Percentiles rank a stretch among this genome's conserved stretches.
These are phyloP conservation scores for Vigna angularis DNA, from an alignment of 306 rosid species.

Conservation along the genomic window DNA sequence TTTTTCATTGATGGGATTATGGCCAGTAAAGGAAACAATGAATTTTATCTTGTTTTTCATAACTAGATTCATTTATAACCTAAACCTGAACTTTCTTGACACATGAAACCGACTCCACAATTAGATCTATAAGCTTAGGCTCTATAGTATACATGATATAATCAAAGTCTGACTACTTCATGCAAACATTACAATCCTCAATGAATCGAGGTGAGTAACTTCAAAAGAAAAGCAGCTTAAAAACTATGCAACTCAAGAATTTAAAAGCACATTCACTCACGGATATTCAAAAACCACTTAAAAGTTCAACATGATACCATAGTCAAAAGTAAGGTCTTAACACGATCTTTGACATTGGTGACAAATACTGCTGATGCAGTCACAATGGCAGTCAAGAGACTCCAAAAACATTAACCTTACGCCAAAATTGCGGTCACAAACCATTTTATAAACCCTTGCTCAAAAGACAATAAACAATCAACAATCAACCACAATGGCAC, in stretches of 20 bases:
- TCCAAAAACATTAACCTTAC: neutral
- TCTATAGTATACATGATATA: neutral
- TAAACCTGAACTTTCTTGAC: conserved; percentile 15
- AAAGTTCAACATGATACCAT: neutral
- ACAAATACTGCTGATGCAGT: neutral
- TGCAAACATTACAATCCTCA: conserved; percentile 17
- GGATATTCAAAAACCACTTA: conserved; percentile 20
- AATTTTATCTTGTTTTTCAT: conserved; percentile 3
- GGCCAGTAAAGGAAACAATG: conserved; percentile 35
- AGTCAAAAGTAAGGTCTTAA: neutral
- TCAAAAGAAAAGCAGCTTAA: neutral
- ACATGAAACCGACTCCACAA: neutral
- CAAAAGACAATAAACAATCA: neutral
- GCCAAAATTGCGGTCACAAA: neutral
- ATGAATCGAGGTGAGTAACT: neutral
- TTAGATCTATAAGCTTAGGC: conserved; percentile 21
- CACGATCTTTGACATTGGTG: neutral
- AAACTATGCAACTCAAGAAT: conserved; percentile 10
- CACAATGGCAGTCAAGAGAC: neutral
- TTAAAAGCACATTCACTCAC: neutral
- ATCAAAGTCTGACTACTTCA: neutral
- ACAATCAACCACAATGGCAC: neutral
- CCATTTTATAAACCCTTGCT: neutral
- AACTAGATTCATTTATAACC: conserved; percentile 10
- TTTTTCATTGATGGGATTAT: conserved; percentile 21